Evolutionary conservation across 257 asterid genomes (phyloP).

Genomic region (Capsicum baccatum): DNA sequence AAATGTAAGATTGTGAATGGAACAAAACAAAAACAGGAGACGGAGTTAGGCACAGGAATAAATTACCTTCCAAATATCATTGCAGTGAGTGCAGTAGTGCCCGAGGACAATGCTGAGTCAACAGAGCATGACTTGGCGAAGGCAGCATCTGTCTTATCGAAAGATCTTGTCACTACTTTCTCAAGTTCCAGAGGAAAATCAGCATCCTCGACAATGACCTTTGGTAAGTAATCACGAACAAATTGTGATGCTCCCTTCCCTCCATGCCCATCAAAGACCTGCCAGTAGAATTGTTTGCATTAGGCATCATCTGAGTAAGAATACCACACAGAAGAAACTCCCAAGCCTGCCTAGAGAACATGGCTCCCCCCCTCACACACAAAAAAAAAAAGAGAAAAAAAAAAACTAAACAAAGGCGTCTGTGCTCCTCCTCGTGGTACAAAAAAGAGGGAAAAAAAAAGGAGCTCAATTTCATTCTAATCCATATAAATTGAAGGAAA

Average conservation of each 20-base stretch:
- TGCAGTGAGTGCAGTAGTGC: slow-evolving; percentile 94
- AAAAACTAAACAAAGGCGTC: neutral
- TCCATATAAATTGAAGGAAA: neutral
- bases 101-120: slow-evolving; percentile 75
- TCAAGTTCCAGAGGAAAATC: slow-evolving; percentile 85
- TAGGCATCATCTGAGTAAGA: slow-evolving; percentile 28
- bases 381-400: no score
- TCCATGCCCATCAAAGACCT: slow-evolving; percentile 98
- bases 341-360: neutral
- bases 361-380: neutral
- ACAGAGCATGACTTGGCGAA: slow-evolving; percentile 73
- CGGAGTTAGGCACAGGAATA: neutral
- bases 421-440: neutral
- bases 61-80: slow-evolving; percentile 84
- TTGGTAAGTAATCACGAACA: slow-evolving; percentile 85
- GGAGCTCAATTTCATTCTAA: neutral
- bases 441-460: neutral
- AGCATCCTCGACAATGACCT: slow-evolving; percentile 79
- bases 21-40: neutral
- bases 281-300: slow-evolving; percentile 39
- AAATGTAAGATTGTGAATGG: neutral
- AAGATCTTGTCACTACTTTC: slow-evolving; percentile 81
- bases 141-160: slow-evolving; percentile 72
- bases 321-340: neutral
- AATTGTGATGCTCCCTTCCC: slow-evolving; percentile 91